Percentiles rank a stretch among this genome's conserved stretches.
These are phyloP conservation scores for Dendrobium catenatum DNA, from an alignment of 106 monocot genomes.

Conservation along the genomic window DNA sequence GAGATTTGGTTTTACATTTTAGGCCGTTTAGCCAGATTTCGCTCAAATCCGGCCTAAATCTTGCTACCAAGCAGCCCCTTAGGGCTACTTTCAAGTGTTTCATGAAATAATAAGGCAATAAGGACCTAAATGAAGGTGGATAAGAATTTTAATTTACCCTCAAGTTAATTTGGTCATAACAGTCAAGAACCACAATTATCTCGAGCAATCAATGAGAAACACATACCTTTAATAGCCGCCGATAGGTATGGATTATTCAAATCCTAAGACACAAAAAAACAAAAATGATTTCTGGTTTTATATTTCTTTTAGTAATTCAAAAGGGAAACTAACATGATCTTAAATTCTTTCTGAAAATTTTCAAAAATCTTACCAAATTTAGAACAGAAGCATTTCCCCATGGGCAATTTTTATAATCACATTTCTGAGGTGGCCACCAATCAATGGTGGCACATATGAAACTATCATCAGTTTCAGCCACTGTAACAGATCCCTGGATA, in stretches of 20 bases:
- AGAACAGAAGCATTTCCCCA: constrained; percentile 81
- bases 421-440: constrained; percentile 97
- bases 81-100: neutral
- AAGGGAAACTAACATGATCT: neutral
- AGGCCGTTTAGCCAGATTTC: too few species aligned
- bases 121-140: neutral
- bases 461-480: constrained; percentile 57
- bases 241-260: constrained; percentile 3
- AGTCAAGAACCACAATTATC: neutral
- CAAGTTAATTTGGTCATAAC: neutral
- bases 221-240: constrained; percentile 3
- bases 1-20: too few species aligned
- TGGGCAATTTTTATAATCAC: constrained; percentile 77
- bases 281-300: neutral
- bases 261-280: neutral
- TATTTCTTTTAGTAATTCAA: neutral
- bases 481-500: constrained; percentile 32
- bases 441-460: constrained; percentile 89
- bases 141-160: neutral
- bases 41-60: too few species aligned
- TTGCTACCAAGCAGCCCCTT: too few species aligned
- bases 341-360: neutral
- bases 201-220: neutral
- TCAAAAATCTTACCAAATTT: constrained; percentile 42
- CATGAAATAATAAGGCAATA: neutral